Conservation (phyloP, 2,329 filamentous ascomycete genomes). For the Paraconiothyrium brasiliense region DNA sequence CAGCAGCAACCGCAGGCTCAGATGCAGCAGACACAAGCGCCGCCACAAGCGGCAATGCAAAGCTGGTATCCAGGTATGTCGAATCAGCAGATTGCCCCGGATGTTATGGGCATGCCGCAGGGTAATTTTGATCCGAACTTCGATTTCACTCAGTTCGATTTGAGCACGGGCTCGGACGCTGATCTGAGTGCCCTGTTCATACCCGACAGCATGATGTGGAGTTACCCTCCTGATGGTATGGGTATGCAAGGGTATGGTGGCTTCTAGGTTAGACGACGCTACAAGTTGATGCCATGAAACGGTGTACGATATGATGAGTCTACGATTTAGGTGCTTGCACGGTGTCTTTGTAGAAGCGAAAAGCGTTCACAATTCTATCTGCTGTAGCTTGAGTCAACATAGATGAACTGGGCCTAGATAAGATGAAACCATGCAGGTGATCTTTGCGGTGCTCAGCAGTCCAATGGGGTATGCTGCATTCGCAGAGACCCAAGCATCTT, state of each 20-base stretch:
- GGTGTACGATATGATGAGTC: constrained; percentile 5
- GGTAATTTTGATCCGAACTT: constrained; percentile 46
- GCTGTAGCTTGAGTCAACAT: not conserved
- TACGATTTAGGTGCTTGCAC: not conserved
- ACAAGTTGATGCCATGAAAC: not conserved
- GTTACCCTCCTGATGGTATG: constrained; percentile 27
- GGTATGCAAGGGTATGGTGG: constrained; percentile 4
- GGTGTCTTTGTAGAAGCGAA: not conserved
- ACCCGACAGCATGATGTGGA: constrained; percentile 48
- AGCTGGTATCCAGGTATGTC: constrained; percentile 41
- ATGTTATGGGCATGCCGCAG: constrained; percentile 39
- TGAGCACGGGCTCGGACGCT: constrained; percentile 47
- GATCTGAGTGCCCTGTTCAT: constrained; percentile 49
- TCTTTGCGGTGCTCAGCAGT: too few species aligned
- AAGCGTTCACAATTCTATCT: not conserved
- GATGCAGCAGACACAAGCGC: constrained; percentile 20
- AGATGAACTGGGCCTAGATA: not conserved
- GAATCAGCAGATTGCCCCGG: constrained; percentile 26
- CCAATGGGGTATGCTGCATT: too few species aligned
- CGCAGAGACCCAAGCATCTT: too few species aligned
- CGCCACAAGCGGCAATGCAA: constrained; percentile 27
- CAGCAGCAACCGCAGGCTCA: constrained; percentile 19
- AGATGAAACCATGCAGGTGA: not conserved
- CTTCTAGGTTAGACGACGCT: not conserved
- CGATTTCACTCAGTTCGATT: constrained; percentile 49